These are phyloP conservation scores for Epichloe coenophiala DNA, from an alignment of 2,329 filamentous ascomycete species.

Conservation along the genomic window DNA sequence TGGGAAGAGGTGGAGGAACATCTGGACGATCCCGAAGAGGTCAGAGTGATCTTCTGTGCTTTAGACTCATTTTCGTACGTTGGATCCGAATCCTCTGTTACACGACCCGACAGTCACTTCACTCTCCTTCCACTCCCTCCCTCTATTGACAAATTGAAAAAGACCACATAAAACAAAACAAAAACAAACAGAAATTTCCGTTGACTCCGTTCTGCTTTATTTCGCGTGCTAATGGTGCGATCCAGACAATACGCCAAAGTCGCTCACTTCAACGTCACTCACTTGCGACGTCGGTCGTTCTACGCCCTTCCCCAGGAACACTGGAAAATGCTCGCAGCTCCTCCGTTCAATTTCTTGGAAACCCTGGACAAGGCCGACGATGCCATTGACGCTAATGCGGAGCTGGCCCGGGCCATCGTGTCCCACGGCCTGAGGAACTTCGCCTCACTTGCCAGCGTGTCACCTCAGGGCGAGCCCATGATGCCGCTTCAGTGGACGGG, in stretches of 20 bases:
- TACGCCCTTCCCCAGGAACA: constrained; percentile 78
- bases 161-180: no score
- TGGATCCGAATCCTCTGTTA: no score
- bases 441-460: constrained; percentile 28
- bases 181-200: no score
- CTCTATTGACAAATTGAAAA: no score
- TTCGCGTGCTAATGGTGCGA: background rate
- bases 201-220: background rate
- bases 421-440: constrained; percentile 56
- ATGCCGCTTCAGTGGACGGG: constrained; percentile 55
- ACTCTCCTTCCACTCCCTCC: no score
- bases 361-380: constrained; percentile 68
- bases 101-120: no score
- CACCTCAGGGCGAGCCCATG: constrained; percentile 25
- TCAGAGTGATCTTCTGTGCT: constrained; percentile 63
- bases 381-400: constrained; percentile 79
- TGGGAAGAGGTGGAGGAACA: constrained; percentile 54
- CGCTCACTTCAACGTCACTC: constrained; percentile 82
- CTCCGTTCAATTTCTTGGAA: constrained; percentile 72
- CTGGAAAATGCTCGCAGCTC: constrained; percentile 66
- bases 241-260: constrained; percentile 68
- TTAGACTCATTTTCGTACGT: constrained; percentile 83
- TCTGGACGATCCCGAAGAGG: constrained; percentile 65
- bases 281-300: constrained; percentile 80
- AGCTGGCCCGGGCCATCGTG: constrained; percentile 68